Conservation (phyloP, 345 rosid species). For the Conringia planisiliqua region DNA sequence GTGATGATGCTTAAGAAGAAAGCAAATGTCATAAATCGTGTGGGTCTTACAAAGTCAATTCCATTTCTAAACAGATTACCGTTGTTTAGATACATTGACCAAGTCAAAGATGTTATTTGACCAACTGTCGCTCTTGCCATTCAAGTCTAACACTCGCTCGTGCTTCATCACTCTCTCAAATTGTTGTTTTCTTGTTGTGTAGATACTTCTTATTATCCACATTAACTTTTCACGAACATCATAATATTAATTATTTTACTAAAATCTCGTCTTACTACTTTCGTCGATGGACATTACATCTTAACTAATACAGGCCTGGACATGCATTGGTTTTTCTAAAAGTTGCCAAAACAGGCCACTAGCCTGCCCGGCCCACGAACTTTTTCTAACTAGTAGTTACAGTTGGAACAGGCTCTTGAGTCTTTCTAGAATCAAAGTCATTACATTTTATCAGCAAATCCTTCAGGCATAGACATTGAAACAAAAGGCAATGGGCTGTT, state of each 20-base stretch:
- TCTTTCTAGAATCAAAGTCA: background rate
- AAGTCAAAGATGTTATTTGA: constrained; percentile 33
- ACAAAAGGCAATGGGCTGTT: background rate
- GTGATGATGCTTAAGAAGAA: constrained; percentile 15
- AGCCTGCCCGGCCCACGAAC: background rate
- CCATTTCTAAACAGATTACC: constrained; percentile 18
- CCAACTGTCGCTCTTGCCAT: constrained; percentile 21
- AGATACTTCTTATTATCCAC: background rate
- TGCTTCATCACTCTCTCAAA: background rate
- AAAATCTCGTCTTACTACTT: background rate
- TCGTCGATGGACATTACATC: background rate
- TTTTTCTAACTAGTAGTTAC: background rate
- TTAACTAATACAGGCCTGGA: background rate
- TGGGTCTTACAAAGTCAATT: background rate
- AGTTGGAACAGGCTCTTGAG: background rate
- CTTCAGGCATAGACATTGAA: background rate
- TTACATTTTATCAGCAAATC: background rate
- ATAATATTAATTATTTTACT: background rate
- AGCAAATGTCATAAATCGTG: constrained; percentile 22
- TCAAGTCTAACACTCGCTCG: background rate
- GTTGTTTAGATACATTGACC: constrained; percentile 11
- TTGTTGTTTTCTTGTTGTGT: background rate
- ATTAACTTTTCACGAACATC: background rate
- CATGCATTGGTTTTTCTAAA: background rate
- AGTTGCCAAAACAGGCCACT: background rate